Evolutionary conservation across 352 stramenopile genomes (phyloP).

Genomic region (Phytophthora megakarya): DNA sequence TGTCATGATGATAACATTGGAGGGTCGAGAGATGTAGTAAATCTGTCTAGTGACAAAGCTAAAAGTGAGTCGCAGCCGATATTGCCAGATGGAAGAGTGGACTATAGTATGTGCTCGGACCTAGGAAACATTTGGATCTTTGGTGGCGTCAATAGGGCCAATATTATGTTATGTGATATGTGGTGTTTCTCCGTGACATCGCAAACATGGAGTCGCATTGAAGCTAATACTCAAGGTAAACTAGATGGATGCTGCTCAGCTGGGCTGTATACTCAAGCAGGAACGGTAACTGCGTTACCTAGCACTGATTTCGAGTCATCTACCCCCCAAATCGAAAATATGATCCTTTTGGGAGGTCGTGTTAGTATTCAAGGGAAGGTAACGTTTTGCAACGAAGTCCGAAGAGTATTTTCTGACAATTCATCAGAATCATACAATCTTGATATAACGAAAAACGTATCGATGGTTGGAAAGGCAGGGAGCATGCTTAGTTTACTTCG

Average conservation of each 20-base stretch:
- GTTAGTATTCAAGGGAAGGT: constrained; percentile 35
- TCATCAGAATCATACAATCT: constrained; percentile 45
- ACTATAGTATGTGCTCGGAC: constrained; percentile 81
- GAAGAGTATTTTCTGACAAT: constrained; percentile 40
- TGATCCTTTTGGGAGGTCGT: constrained; percentile 56
- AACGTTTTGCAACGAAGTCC: constrained; percentile 31
- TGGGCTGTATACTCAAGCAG: constrained; percentile 49
- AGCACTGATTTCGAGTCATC: constrained; percentile 38
- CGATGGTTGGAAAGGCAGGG: constrained; percentile 57
- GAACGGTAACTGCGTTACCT: constrained; percentile 54
- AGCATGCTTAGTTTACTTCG: constrained; percentile 57
- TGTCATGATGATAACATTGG: constrained; percentile 83
- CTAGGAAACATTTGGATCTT: constrained; percentile 85
- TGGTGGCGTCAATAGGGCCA: constrained; percentile 56
- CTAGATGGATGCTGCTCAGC: constrained; percentile 54
- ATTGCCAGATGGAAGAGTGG: constrained; percentile 55
- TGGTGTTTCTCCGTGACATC: constrained; percentile 79
- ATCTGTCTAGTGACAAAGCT: not conserved
- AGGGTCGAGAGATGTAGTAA: constrained; percentile 26
- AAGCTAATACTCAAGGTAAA: constrained; percentile 50
- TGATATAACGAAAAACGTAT: constrained; percentile 55
- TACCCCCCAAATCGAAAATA: constrained; percentile 19
- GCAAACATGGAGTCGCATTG: constrained; percentile 67
- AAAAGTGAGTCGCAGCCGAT: constrained; percentile 49
- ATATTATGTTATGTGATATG: constrained; percentile 61